Base-by-base conservation (phyloP, 2,329 filamentous ascomycete species). In the Beauveria caledonica region DNA sequence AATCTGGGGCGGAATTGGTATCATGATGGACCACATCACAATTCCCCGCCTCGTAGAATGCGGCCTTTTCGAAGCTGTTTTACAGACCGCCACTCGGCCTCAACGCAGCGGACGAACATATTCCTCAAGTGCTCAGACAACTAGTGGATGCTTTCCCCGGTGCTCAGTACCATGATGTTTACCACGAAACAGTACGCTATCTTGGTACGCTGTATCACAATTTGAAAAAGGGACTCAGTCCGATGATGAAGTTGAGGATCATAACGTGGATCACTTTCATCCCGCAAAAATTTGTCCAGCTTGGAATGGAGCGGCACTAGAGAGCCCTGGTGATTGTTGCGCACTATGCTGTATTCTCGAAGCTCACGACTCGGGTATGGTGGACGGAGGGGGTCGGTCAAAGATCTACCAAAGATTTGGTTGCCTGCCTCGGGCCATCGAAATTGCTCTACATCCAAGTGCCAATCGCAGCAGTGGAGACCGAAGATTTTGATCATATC, bases 241-340 rank as follows among this genome's bases (percentile, higher is more conserved):
- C 75, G 19, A 69, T 78, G 27, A 72, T 83, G 65, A 69, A 73
- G 61, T 68, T 84, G 15, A 77, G 81, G 58, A 74, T 81, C 66
- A 76, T 80, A 62, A 81, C 79, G 10, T 81, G 78, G 71, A 77
- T 81, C 60, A 84, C 79, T 2, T 83, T 79, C 57, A 63, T 82
- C 21, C 77, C 79, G 6, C 66, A 67, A 0, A 63, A 63, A 5
- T 80, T 83, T 58, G 67, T 81, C 58, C 71, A 76, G 2, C 69
- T 81, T 7, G 74, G 75, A 1, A 72, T 74, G 15, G 64, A 74
- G 25, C 70, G 68, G 51, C 72, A 75, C 1, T 78, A 78, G 0
- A 76, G 78, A 29, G 76, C 80, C 2, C 70, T 84, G 0, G 63
- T 84, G 55, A 80, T 84, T 42, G 56, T 85, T 11, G 80, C 79